Evolutionary conservation across 345 rosid genomes (phyloP).

Genomic region (Boechera divaricarpa): DNA sequence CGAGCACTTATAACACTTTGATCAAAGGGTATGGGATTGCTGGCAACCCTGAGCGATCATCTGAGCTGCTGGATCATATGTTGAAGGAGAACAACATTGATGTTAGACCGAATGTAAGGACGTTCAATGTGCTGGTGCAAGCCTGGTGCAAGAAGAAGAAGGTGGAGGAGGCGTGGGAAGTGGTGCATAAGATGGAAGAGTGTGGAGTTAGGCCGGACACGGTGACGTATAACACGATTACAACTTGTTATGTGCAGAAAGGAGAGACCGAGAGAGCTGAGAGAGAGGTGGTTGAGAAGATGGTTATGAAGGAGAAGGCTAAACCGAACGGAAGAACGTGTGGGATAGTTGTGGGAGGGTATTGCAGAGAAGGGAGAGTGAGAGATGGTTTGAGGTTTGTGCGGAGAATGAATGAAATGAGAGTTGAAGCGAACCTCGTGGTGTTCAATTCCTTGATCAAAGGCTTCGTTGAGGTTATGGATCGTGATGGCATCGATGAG

Average conservation of each 20-base stretch:
- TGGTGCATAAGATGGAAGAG: conserved; percentile 56
- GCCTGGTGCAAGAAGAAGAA: conserved; percentile 70
- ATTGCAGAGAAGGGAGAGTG: conserved; percentile 59
- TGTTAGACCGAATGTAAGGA: conserved; percentile 62
- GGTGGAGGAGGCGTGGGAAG: conserved; percentile 61
- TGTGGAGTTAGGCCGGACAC: conserved; percentile 59
- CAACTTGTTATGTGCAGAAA: conserved; percentile 58
- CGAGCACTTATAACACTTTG: conserved; percentile 66
- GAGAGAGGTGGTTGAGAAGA: conserved; percentile 49
- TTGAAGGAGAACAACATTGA: conserved; percentile 38
- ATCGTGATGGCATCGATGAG: conserved; percentile 68
- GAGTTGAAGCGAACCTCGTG: conserved; percentile 61
- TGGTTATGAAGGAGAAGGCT: conserved; percentile 51
- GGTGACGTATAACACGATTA: conserved; percentile 69
- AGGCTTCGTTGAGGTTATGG: conserved; percentile 66
- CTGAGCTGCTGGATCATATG: conserved; percentile 59
- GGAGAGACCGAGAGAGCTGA: conserved; percentile 60
- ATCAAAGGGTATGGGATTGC: conserved; percentile 70
- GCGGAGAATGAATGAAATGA: conserved; percentile 53
- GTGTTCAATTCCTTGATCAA: conserved; percentile 64
- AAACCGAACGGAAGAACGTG: conserved; percentile 63
- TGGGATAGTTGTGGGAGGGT: conserved; percentile 64
- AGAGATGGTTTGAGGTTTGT: conserved; percentile 63
- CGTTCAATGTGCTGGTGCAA: conserved; percentile 65
- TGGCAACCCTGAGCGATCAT: conserved; percentile 63